Base-by-base conservation (phyloP, 2,329 filamentous ascomycete genomes). In the Pseudonectria foliicola region DNA sequence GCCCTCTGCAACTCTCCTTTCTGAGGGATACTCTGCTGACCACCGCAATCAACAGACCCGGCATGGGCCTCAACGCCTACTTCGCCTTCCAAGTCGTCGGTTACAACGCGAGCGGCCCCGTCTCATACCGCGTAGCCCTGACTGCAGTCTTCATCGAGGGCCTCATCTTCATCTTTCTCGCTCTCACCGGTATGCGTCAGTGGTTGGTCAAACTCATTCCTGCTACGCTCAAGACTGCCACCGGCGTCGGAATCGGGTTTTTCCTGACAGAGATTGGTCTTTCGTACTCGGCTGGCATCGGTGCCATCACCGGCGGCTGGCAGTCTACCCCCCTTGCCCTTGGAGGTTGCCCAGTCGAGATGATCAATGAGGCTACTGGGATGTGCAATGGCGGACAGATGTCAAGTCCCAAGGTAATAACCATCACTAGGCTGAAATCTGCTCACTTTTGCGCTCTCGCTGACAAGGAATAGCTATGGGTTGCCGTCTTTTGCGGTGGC, bases 221-320 rank as follows among this genome's bases (percentile, higher is more conserved):
- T 0, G 67, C 70, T 3, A 80, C 76, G 3, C 71, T 82, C 49
- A 82, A 82, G 57, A 77, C 74, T 2, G 77, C 77, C 10, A 79
- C 73, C 14, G 77, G 77, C 13, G 77, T 80, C 4, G 77, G 77
- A 2, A 81, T 82, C 26, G 77, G 77, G 3, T 61, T 81, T 25
- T 80, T 80, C 44, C 62, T 82, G 15, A 79, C 77, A 0, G 69
- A 78, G 43, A 77, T 78, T 41, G 77, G 77, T 2, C 67, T 82
- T 44, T 86, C 84, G 1, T 92, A 92, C 56, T 80, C 78, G 14
- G 79, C 84, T 29, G 88, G 88, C 37, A 89, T 95, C 49, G 87
- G 88, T 12, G 72, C 85, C 23, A 80, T 94, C 42, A 87, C 83
- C 1, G 86, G 86, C 18, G 76, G 76, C 4, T 58, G 56, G 10